A percentile compares a stretch with the other conserved stretches of the same genome.
phyloP scores from a whole-genome alignment of 306 rosid species.

The Cucumis melo region DNA sequence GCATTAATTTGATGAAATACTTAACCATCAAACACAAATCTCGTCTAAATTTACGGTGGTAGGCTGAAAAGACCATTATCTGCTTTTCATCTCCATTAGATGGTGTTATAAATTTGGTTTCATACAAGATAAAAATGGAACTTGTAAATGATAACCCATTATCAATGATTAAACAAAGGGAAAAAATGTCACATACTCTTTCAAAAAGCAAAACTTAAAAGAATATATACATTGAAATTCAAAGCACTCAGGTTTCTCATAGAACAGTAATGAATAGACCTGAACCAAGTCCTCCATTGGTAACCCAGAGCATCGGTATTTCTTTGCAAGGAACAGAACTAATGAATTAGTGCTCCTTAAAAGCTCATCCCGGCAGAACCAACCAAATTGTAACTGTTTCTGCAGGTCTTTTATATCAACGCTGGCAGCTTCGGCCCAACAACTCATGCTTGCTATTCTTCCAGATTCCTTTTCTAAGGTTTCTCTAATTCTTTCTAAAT shows the following conservation, averaged over 20 bases:
- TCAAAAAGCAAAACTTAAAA: not conserved
- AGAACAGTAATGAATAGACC: conserved; percentile 32
- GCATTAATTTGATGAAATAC: not conserved
- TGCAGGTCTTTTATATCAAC: conserved; percentile 44
- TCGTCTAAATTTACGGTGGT: not conserved
- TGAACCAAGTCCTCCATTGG: conserved; percentile 73
- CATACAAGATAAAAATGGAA: not conserved
- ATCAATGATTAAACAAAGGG: not conserved
- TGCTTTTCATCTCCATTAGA: not conserved
- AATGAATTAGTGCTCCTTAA: conserved; percentile 61
- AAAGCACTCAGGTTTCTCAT: not conserved
- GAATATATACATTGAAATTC: not conserved
- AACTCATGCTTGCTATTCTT: conserved; percentile 39
- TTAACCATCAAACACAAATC: not conserved
- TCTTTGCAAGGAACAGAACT: conserved; percentile 59
- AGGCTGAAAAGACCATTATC: not conserved
- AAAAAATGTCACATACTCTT: not conserved
- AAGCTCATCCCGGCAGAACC: conserved; percentile 64
- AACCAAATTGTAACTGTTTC: conserved; percentile 45
- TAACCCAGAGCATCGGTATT: conserved; percentile 66
- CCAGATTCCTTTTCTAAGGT: conserved; percentile 55
- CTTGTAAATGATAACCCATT: not conserved
- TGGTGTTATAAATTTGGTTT: not conserved
- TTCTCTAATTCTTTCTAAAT: conserved; percentile 52
- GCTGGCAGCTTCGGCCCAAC: conserved; percentile 78